Base-by-base conservation (phyloP, 257 asterid genomes). In the Petrea volubilis region DNA sequence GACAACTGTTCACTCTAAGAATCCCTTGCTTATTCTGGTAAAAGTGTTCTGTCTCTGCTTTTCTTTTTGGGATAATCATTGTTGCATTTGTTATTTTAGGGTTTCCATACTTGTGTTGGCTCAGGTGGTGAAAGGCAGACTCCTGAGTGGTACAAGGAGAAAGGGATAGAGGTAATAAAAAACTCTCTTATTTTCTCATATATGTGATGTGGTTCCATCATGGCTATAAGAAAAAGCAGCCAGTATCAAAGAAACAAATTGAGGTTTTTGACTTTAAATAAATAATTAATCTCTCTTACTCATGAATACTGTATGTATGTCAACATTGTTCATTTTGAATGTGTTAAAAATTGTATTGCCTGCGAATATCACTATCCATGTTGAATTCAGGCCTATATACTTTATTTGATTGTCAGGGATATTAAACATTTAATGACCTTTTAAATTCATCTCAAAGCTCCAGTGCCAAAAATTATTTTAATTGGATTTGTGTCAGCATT, bases 141-240 rank as follows among this genome's bases (percentile, higher is more conserved):
- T n/a, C 96, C 97, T 59, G 97, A 93, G 29, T 93, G 98, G 98
- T 93, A 93, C 89, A 89, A 84, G 78, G 97, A 91, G 81, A 89
- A 91, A 74, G 97, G 98, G 78, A 91, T 93, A 79, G 97, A 93
- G 95, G 97, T 93, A 81, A 78, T 61, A 63, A 0, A 36, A 6
- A 14, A 20, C 23, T 52, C 14, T 43, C 34, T 46, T 33, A 27
- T 71, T 43, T 34, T 59, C 74, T 40, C 27, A 23, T 76, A n/a
- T 49, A 13, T 67, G 7, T 58, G 41, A 47, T 60, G 28, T 53
- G 29, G 9, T 66, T 60, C 9, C 31, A 5, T 38, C n/a, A 28
- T 57, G 60, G 40, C 51, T 60, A 44, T 33, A 13, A 11, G 57
- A n/a, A 31, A 68, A 34, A 18, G 27, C 20, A 24, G 18, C 21